Evolutionary conservation across 202 grass and related monocot species (phyloP).

Genomic region (Eragrostis tef): DNA sequence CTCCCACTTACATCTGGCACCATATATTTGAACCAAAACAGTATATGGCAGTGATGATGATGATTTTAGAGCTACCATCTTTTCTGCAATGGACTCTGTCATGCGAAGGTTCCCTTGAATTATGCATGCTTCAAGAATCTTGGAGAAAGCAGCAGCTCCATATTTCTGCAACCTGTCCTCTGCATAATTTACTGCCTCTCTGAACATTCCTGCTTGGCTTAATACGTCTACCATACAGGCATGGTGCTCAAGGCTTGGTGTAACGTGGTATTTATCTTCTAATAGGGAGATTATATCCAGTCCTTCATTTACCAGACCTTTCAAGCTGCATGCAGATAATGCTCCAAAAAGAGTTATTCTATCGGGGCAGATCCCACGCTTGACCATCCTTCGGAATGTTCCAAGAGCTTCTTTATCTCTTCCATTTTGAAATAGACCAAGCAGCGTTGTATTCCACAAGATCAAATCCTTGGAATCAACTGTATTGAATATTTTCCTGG

Average conservation of each 20-base stretch:
- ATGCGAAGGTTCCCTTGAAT: constrained; percentile 54
- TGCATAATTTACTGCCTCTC: constrained; percentile 63
- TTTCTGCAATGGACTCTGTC: constrained; percentile 68
- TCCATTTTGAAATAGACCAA: constrained; percentile 73
- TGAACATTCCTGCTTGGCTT: constrained; percentile 68
- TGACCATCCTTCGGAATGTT: constrained; percentile 63
- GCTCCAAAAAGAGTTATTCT: constrained; percentile 78
- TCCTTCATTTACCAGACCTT: constrained; percentile 59
- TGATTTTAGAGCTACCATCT: constrained; percentile 62
- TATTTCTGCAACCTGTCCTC: constrained; percentile 53
- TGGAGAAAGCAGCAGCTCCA: constrained; percentile 50
- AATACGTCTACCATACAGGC: constrained; percentile 66
- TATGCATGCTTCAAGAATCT: constrained; percentile 74
- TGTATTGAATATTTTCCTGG: constrained; percentile 54
- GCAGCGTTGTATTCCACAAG: constrained; percentile 80
- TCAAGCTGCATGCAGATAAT: constrained; percentile 68
- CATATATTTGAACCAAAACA: constrained; percentile 66
- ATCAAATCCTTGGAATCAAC: constrained; percentile 68
- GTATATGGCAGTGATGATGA: constrained; percentile 64
- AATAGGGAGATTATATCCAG: constrained; percentile 60
- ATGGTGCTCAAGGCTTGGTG: constrained; percentile 60
- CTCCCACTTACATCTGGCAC: constrained; percentile 79
- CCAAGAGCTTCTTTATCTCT: constrained; percentile 72
- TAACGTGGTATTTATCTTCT: constrained; percentile 63
- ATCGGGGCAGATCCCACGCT: constrained; percentile 56